Evolutionary conservation across 192 early-diverging fungal species (phyloP), one percentile per base, ranked within the genome.

Genomic region (Linnemannia zychae): DNA sequence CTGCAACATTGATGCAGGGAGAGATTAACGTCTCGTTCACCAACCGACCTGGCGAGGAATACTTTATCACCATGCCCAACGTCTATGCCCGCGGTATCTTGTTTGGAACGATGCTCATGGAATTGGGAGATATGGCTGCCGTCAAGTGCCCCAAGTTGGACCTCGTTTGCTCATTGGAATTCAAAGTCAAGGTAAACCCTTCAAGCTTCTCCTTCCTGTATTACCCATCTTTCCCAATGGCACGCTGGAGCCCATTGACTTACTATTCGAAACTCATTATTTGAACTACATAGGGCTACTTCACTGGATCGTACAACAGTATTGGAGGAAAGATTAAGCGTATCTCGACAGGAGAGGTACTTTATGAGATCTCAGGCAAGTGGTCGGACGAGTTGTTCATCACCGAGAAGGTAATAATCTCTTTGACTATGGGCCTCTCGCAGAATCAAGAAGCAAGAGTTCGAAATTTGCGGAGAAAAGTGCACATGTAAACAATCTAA

Each of bases 51-150:
- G 89, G 92, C 74, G 97, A 99, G 71, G 90, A 90, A 31, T 97
- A 97, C 89, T 80, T 91, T 49, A 93, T 99, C 71, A 93, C 91
- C 0, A 94, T 96, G 86, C 98, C 98, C 13, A 99, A 99, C 88
- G 93, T 98, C 77, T 99, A 99, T 85, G 98, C 97, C 6, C 91
- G 98, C 15, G 96, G 97, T 3, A 96, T 99, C 67, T 74, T 98
- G 84, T 96, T 98, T 89, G 98, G 98, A 46, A 97, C 93, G 34
- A 98, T 99, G 98, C 93, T 95, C 60, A 88, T 99, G 71, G 98
- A 99, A 87, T 89, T 98, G 57, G 98, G 96, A 63, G 98, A 99
- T 84, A 88, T 87, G 28, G 94, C 94, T 11, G 89, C 88, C 0
- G 91, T 98, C 17, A 89, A 88, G 46, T 97, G 97, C 87, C 76